Conservation (phyloP, 306 rosid genomes). For the Calophaca sinica region DNA sequence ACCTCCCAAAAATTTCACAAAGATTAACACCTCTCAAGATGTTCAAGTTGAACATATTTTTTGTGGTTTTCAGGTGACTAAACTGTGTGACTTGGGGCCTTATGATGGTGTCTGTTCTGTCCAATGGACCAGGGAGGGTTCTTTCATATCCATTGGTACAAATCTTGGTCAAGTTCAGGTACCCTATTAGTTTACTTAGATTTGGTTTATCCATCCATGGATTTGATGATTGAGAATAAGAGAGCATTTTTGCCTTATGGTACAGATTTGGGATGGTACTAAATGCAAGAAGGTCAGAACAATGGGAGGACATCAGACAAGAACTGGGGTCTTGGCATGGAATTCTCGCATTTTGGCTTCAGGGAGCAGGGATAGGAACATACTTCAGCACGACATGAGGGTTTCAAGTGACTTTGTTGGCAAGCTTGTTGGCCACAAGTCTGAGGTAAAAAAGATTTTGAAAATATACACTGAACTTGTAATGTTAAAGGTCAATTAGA, state of each 20-base stretch:
- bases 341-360: constrained; percentile 91
- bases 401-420: constrained; percentile 72
- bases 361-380: constrained; percentile 94
- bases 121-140: constrained; percentile 97
- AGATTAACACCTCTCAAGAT: background rate
- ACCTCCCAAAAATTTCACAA: background rate
- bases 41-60: background rate
- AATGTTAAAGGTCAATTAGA: background rate
- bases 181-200: constrained; percentile 27
- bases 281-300: constrained; percentile 91
- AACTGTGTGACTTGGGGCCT: constrained; percentile 94
- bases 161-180: constrained; percentile 97
- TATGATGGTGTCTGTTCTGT: constrained; percentile 96
- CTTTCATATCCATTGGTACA: constrained; percentile 91
- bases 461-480: constrained; percentile 2
- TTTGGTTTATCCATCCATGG: background rate
- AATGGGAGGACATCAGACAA: constrained; percentile 98
- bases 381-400: constrained; percentile 96
- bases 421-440: constrained; percentile 95
- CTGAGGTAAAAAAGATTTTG: constrained; percentile 68
- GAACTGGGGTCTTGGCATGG: constrained; percentile 98
- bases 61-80: constrained; percentile 75
- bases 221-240: constrained; percentile 34
- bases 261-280: constrained; percentile 94
- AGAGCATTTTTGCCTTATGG: constrained; percentile 1